These are phyloP conservation scores for Mycena amicta DNA, from an alignment of 768 basidiomycete species.

Conservation along the genomic window DNA sequence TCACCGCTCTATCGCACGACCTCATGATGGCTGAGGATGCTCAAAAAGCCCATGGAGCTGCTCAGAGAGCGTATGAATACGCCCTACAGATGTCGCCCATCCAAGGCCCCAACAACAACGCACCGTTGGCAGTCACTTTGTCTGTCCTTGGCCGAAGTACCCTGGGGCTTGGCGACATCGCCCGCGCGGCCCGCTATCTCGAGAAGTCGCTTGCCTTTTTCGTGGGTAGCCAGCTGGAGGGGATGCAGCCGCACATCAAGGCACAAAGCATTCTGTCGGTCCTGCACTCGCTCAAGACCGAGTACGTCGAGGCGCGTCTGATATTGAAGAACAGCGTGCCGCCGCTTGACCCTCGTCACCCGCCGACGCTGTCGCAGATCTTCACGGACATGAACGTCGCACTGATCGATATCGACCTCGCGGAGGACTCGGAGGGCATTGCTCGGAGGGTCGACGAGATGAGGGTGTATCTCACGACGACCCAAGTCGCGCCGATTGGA, in stretches of 20 bases:
- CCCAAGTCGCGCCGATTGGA: neutral
- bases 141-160: neutral
- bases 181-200: neutral
- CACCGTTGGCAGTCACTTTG: neutral
- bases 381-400: slow-evolving; percentile 8
- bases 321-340: neutral
- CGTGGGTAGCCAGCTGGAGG: neutral
- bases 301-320: slow-evolving; percentile 2
- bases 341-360: neutral
- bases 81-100: neutral
- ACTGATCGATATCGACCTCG: neutral
- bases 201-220: neutral
- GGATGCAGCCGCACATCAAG: neutral
- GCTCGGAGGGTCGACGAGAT: neutral
- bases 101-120: neutral
- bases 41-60: neutral
- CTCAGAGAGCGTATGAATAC: neutral
- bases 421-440: neutral
- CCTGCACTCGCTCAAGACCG: slow-evolving; percentile 6
- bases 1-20: neutral
- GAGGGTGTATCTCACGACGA: neutral
- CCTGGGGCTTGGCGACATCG: neutral
- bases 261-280: neutral
- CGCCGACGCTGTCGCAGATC: neutral
- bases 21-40: neutral